Evolutionary conservation across 192 early-diverging fungal genomes (phyloP), one percentile per base, ranked within the genome.

Genomic region (Umbelopsis isabellina): DNA sequence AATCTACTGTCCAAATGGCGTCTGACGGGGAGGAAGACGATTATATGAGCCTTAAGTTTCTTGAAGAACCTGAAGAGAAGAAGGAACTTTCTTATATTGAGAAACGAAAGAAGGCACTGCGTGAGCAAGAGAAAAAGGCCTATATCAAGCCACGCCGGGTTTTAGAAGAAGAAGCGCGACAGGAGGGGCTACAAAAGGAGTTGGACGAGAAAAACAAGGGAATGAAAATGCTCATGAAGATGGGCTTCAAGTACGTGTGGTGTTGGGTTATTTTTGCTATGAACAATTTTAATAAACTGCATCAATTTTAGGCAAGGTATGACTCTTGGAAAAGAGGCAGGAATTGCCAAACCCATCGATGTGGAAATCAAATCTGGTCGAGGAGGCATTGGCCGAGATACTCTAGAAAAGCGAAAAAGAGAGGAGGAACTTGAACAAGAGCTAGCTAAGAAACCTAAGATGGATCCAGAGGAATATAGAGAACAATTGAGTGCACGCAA

Each of bases 181-280:
- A 83, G 35, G 49, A 79, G 45, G 84, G 84, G 3, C 50, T 87
- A 11, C 35, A 83, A 16, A 84, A 77, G 18, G 77, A 74, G 44
- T 75, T 87, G 21, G 79, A 77, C 6, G 75, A 75, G 18, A 75
- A 80, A 6, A 86, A 87, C 69, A 83, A 83, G 64, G 85, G 85
- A 21, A 83, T 83, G 83, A 78, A 82, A 18, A 83, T 87, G 79
- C 30, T 87, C 37, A 79, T 83, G 72, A 84, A 84, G 22, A 85
- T 87, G 85, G 85, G 85, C 0, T 87, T 85, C 76, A 84, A 84
- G 85, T 82, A 86, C 15, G 76, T 61, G 20, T 1, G 33, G 7
- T 13, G 12, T 20, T 48, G 11, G 2, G 2, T 50, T n/a, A 27
- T 11, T 30, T 44, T 10, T 21, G 16, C 18, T 51, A 30, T 55